These are phyloP conservation scores for Citrullus mucosospermus DNA, from an alignment of 306 rosid species.

Conservation along the genomic window DNA sequence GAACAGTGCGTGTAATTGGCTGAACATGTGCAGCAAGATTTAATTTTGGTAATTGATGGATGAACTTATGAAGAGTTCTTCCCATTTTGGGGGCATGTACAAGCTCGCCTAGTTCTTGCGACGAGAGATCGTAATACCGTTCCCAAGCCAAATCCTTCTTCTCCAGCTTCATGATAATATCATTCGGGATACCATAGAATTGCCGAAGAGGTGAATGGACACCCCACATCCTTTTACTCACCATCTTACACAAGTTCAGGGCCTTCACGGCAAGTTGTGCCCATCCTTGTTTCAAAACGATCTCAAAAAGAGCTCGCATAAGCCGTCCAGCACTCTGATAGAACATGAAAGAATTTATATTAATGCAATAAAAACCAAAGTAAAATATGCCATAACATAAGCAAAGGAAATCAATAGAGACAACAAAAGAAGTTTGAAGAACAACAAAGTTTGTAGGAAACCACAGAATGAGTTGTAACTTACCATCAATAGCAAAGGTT, in stretches of 20 bases:
- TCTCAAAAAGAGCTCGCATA: conserved; percentile 94
- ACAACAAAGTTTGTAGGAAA: neutral
- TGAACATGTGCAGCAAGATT: conserved; percentile 95
- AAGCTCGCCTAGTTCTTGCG: conserved; percentile 89
- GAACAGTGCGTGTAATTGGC: conserved; percentile 82
- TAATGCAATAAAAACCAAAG: neutral
- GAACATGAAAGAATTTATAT: neutral
- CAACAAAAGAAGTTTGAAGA: neutral
- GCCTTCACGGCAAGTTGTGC: conserved; percentile 89
- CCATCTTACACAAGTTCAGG: conserved; percentile 88
- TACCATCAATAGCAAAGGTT: neutral
- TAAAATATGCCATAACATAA: neutral
- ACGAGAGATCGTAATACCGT: conserved; percentile 81
- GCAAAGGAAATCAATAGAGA: neutral
- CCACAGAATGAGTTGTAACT: neutral
- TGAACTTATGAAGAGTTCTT: conserved; percentile 64
- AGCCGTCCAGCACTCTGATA: conserved; percentile 89
- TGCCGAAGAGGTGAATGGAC: conserved; percentile 92
- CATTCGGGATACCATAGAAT: conserved; percentile 62
- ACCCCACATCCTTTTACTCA: conserved; percentile 83
- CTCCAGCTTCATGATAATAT: conserved; percentile 66
- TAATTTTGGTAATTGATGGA: conserved; percentile 85
- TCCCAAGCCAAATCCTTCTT: conserved; percentile 96
- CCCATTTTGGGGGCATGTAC: conserved; percentile 78
- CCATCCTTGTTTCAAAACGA: conserved; percentile 87